phyloP scores from a whole-genome alignment of 2,329 filamentous ascomycete genomes.

The Botrytis galanthina region DNA sequence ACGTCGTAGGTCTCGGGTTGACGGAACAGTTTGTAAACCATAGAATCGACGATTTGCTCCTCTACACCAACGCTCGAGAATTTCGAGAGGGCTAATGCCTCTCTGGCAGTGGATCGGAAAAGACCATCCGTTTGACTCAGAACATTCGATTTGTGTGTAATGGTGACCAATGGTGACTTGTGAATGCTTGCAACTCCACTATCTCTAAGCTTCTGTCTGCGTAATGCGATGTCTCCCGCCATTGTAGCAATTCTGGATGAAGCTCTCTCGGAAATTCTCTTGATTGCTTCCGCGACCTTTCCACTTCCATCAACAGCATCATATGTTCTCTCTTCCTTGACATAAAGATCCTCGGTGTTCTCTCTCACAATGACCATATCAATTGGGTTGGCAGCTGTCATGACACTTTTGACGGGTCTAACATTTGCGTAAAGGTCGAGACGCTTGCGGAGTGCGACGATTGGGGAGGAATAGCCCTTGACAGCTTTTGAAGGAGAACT shows the following conservation, averaged over 20 bases:
- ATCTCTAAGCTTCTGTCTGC: slow-evolving; percentile 76
- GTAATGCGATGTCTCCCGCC: slow-evolving; percentile 89
- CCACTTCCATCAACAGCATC: slow-evolving; percentile 64
- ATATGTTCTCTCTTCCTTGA: slow-evolving; percentile 90
- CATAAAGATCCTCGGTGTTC: slow-evolving; percentile 92
- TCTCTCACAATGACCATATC: slow-evolving; percentile 98
- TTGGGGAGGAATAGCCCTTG: slow-evolving; percentile 88
- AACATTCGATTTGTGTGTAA: slow-evolving; percentile 98
- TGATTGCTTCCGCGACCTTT: slow-evolving; percentile 94
- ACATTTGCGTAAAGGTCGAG: slow-evolving; percentile 97
- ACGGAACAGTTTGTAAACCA: slow-evolving; percentile 99
- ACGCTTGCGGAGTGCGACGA: slow-evolving; percentile 88
- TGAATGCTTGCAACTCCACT: slow-evolving; percentile 59
- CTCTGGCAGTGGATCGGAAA: slow-evolving; percentile 78
- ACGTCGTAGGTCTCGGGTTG: slow-evolving; percentile 95
- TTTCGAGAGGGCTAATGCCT: slow-evolving; percentile 63
- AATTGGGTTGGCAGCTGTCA: slow-evolving; percentile 57
- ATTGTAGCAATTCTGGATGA: slow-evolving; percentile 85
- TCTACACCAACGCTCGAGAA: slow-evolving; percentile 71
- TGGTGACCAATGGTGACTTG: slow-evolving; percentile 74
- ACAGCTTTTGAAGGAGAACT: slow-evolving; percentile 87
- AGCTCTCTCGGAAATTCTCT: slow-evolving; percentile 88
- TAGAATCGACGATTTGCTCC: slow-evolving; percentile 98
- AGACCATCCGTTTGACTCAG: slow-evolving; percentile 94
- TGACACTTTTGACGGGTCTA: slow-evolving; percentile 84